Base-by-base conservation (phyloP, 768 basidiomycete genomes). In the Amanita muscaria region DNA sequence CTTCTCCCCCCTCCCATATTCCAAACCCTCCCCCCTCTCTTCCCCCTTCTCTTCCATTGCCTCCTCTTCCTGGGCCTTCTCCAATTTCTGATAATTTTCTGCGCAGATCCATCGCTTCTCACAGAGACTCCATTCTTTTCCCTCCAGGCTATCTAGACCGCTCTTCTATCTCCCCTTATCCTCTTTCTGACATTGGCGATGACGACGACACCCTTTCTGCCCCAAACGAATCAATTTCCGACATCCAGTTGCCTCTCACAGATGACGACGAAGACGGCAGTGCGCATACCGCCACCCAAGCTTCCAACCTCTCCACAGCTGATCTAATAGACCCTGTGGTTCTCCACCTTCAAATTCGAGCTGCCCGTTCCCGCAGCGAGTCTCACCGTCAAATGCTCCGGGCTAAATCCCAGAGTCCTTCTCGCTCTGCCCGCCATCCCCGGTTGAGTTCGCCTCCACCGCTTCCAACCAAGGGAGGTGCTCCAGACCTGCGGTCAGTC, bases 31-130 rank as follows among this genome's bases (percentile, higher is more conserved):
- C 41, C 16, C 64, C 67, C 9, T 53, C 52, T 1, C 65, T 60
- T 2, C 68, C 60, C 2, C 61, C 64, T 38, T 60, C 59, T 38
- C 62, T 58, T 21, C 62, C 50, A 43, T 56, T 84, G 3, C 83
- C 83, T 0, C 80, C 83, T 3, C 52, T 84, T 1, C 83, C 83
- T 0, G 80, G 77, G 2, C 76, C 77, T 0, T 78, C 78, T 2
- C 67, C 76, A 15, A 66, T 79, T 19, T 68, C 77, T 2, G 65
- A 69, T 46, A 59, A 69, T 43, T 52, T 51, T 9, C 60, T 66
- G 21, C 62, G 63, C 19, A 64, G 67, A 12, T 57, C 60, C 23
- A 38, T 46, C 19, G 30, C 49, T 29, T 53, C 51, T 10, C 27
- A 45, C 21, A 27, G 47, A 30, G 45, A 50, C 25, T 18, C 44